Evolutionary conservation across 108 stramenopile species (phyloP).

Genomic region (Aurantiochytrium sp.): DNA sequence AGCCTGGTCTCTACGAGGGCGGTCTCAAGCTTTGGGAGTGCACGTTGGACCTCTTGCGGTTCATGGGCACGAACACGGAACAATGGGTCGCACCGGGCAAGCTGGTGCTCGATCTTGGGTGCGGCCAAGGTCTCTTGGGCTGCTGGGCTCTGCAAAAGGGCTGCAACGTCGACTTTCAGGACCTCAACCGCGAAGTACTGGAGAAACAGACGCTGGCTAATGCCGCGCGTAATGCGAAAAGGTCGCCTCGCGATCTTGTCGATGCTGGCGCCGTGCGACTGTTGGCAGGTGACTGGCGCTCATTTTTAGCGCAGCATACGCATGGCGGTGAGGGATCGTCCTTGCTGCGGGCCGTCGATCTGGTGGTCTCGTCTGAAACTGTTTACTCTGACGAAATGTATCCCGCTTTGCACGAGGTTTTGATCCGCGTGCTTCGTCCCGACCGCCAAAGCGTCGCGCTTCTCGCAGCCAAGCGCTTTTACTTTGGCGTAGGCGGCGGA

Average conservation of each 20-base stretch:
- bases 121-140: not conserved
- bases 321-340: not conserved
- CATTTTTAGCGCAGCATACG: not conserved
- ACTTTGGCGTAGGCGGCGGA: slow-evolving; percentile 14
- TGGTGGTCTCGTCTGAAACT: not conserved
- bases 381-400: not conserved
- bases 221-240: not conserved
- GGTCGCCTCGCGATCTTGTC: not conserved
- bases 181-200: not conserved
- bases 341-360: not conserved
- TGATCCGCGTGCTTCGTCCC: not conserved
- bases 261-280: not conserved
- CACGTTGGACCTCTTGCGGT: not conserved
- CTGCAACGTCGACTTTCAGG: not conserved
- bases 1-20: not conserved
- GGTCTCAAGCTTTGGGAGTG: slow-evolving; percentile 3
- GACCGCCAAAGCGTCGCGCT: not conserved
- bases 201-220: not conserved
- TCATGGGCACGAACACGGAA: not conserved
- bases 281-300: not conserved
- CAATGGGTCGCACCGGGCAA: not conserved
- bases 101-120: not conserved
- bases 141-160: not conserved
- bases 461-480: not conserved
- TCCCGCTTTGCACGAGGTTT: not conserved